Base-by-base conservation (phyloP, 169 alveolate species). In the Theileria parva region DNA sequence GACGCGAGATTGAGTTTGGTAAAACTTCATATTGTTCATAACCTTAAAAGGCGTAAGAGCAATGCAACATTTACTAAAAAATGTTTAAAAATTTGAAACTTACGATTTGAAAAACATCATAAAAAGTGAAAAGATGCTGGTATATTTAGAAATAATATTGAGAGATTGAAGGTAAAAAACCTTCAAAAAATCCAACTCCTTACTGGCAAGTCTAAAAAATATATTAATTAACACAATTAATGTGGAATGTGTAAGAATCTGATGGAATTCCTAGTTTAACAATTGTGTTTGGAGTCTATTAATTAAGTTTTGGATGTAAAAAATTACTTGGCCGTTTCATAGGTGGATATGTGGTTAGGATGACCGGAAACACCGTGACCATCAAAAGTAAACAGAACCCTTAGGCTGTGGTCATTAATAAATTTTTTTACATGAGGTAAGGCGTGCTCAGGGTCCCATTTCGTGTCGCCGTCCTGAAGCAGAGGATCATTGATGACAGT, bases 341-440 rank as follows among this genome's bases (percentile, higher is more conserved):
- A 79, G 27, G 63, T 37, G 55, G 88, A 74, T 39, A 74, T 78
- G 75, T 90, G 94, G 66, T 90, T 90, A 21, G 94, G 94, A 57
- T 90, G 94, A 15, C 86, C 88, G 6, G 94, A 90, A 37, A 79
- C 92, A 1, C 94, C 94, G 44, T 68, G 53, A 8, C 68, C 61
- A 75, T 90, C 94, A 71, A 90, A 90, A 17, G 94, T 90, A 51
- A 90, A 74, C n/a, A 90, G 55, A 64, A 86, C 60, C 51, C 17
- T 34, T 44, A 27, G n/a, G 17, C 44, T 11, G 8, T 21, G 30
- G 8, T 50, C 78, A 28, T n/a, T 27, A 9, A 85, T 28, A 61
- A 77, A 85, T n/a, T 27, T 50, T 53, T 51, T 67, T 7, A 85
- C 25, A 28, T 66, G 48, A 7, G 60, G 34, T 17, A 64, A 13